Conservation (phyloP, 805 yeast species). For the Yueomyces sp. region DNA sequence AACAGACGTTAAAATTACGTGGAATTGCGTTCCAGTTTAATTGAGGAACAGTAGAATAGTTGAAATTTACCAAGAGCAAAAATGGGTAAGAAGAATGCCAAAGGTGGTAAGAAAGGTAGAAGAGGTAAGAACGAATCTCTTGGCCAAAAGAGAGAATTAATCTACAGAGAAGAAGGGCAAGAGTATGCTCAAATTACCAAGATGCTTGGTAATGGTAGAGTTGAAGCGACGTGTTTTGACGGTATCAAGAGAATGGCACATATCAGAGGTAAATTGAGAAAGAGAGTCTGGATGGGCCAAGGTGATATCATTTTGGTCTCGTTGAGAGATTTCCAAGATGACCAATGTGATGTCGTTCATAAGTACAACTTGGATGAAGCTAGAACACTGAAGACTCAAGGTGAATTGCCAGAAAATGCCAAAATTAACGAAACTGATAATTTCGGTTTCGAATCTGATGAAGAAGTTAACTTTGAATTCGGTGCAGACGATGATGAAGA, state of each 20-base stretch:
- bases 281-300: constrained; percentile 99
- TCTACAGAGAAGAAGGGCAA: constrained; percentile 89
- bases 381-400: constrained; percentile 84
- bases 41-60: no score
- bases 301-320: constrained; percentile 96
- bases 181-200: constrained; percentile 97
- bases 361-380: constrained; percentile 97
- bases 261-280: constrained; percentile 97
- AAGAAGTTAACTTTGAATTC: constrained; percentile 95
- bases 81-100: constrained; percentile 28
- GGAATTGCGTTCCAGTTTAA: no score
- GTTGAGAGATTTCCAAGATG: constrained; percentile 96
- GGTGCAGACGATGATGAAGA: constrained; percentile 82
- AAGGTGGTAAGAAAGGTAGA: constrained; percentile 85
- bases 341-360: constrained; percentile 94
- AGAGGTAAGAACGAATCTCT: constrained; percentile 95
- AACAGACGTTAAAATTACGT: no score
- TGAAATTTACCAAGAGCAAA: background rate
- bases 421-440: constrained; percentile 96
- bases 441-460: constrained; percentile 92
- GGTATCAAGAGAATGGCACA: constrained; percentile 91
- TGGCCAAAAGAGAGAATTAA: constrained; percentile 87
- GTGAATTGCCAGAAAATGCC: constrained; percentile 95
- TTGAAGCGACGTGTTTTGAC: constrained; percentile 91
- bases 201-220: constrained; percentile 97